phyloP scores from a whole-genome alignment of 768 basidiomycete species.

The Lactarius vividus region DNA sequence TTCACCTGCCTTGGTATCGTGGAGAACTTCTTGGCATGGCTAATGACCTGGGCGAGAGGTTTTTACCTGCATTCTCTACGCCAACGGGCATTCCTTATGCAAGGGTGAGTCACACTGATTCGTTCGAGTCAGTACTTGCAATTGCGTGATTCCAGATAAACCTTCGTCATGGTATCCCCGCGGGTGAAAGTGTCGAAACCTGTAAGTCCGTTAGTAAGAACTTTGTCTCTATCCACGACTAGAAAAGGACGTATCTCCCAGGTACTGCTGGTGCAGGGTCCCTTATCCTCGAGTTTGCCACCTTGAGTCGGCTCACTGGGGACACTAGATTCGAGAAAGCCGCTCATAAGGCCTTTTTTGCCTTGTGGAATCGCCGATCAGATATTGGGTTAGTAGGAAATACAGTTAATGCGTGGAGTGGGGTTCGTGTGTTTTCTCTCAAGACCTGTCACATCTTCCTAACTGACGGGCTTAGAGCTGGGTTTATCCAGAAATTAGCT shows the following conservation, averaged over 20 bases:
- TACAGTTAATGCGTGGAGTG: slow-evolving; percentile 76
- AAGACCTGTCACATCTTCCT: background rate
- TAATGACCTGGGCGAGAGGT: slow-evolving; percentile 77
- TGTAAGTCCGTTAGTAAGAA: slow-evolving; percentile 50
- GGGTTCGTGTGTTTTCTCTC: slow-evolving; percentile 48
- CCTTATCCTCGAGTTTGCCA: slow-evolving; percentile 91
- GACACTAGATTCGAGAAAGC: slow-evolving; percentile 88
- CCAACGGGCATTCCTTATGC: slow-evolving; percentile 92
- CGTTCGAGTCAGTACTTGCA: slow-evolving; percentile 11
- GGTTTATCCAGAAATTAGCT: slow-evolving; percentile 71
- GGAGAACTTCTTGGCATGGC: slow-evolving; percentile 80
- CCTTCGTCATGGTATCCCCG: slow-evolving; percentile 70
- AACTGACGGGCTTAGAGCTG: slow-evolving; percentile 49
- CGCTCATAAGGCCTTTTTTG: slow-evolving; percentile 88
- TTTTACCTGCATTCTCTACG: slow-evolving; percentile 90
- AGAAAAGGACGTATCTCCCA: slow-evolving; percentile 33
- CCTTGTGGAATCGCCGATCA: slow-evolving; percentile 89
- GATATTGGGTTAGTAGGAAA: slow-evolving; percentile 86
- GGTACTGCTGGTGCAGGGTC: slow-evolving; percentile 93
- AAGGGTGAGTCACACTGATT: slow-evolving; percentile 49
- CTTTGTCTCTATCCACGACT: background rate
- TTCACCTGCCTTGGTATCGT: slow-evolving; percentile 80
- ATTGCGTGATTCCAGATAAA: slow-evolving; percentile 57
- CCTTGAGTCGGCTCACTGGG: slow-evolving; percentile 85
- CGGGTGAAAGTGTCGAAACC: slow-evolving; percentile 78